Evolutionary conservation across 2,329 filamentous ascomycete species (phyloP), one percentile per base, ranked within the genome.

Genomic region (Apiospora kogelbergensis): DNA sequence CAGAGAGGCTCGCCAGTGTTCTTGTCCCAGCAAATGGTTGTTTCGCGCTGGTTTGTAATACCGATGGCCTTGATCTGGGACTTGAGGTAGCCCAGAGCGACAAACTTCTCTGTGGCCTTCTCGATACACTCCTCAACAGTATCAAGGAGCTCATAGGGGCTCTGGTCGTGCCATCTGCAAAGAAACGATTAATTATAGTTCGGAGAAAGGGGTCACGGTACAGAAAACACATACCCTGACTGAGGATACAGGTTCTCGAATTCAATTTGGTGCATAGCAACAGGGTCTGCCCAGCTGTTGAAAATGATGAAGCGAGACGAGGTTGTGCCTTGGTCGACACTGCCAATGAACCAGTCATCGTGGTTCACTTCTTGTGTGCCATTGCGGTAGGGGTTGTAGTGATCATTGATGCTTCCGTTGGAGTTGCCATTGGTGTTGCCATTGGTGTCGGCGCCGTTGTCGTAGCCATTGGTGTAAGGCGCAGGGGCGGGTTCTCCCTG

Each of bases 241-340:
- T 94, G 86, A 20, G 93, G 93, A 79, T 97, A 95, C 70, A 91
- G 88, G 78, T 97, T 95, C 73, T 89, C 89, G 77, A 97, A 95
- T 79, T 97, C 93, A 73, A 95, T 90, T 81, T 97, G 94, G 78
- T 97, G 93, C 74, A 90, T 91, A 45, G 92, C 93, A 60, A 96
- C 88, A 4, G 93, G 92, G 70, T 92, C 89, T 68, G 94, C 94
- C 53, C 88, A 83, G 72, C 89, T 89, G 80, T 97, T 90, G 82
- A 97, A 97, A 77, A 98, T 95, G 74, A 97, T 88, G 81, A 97
- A 97, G 45, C 94, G 88, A 42, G 94, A 93, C 70, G 92, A 95
- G 41, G 94, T 97, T 15, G 94, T 97, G 69, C 94, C 94, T 77
- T 97, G 93, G 78, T 97, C 94, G 78, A 97, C 95, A 74, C 92